Conservation (phyloP, 495 filamentous ascomycete species). For the Jackrogersella multiformis region DNA sequence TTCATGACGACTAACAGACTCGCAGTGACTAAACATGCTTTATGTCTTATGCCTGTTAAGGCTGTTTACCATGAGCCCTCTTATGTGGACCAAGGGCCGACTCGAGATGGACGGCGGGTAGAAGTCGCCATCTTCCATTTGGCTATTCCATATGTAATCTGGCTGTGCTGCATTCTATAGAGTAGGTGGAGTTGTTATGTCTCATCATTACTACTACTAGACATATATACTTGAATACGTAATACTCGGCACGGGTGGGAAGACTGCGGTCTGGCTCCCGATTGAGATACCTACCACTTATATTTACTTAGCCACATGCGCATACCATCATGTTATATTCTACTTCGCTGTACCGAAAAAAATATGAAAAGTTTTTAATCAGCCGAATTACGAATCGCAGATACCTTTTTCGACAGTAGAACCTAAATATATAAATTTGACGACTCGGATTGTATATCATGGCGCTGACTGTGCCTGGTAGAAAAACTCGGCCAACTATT, state of each 20-base stretch:
- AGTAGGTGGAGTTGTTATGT: constrained; percentile 25
- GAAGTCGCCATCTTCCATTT: constrained; percentile 9
- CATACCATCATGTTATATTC: too few species aligned
- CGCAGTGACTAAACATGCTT: constrained; percentile 29
- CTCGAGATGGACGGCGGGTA: not conserved
- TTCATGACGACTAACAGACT: constrained; percentile 12
- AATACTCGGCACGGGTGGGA: not conserved
- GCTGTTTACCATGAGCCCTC: not conserved
- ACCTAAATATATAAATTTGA: too few species aligned
- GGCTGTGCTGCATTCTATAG: constrained; percentile 10
- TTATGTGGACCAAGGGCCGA: not conserved
- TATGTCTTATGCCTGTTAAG: not conserved
- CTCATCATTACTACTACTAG: constrained; percentile 1
- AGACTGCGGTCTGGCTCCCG: not conserved
- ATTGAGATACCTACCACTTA: not conserved
- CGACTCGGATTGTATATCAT: too few species aligned
- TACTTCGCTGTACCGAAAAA: too few species aligned
- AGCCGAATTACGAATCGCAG: too few species aligned
- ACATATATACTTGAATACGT: constrained; percentile 1
- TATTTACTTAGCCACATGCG: not conserved
- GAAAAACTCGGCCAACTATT: too few species aligned
- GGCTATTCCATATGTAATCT: constrained; percentile 23
- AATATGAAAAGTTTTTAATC: too few species aligned
- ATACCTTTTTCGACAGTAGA: too few species aligned
- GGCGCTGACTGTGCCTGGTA: too few species aligned